Evolutionary conservation across 768 basidiomycete genomes (phyloP).

Genomic region (Lentinula aciculospora): DNA sequence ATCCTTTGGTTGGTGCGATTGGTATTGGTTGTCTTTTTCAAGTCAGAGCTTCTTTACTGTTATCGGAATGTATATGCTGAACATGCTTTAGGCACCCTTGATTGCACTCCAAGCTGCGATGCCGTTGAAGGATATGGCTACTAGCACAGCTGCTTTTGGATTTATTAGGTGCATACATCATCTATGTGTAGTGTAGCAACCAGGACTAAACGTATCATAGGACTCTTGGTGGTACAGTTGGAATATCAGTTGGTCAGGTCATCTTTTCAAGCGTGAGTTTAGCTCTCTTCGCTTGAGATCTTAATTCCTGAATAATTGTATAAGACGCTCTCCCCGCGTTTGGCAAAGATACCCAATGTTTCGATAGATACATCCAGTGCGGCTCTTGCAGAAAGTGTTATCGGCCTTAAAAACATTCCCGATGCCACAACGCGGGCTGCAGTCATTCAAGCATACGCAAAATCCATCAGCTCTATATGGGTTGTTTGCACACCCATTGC

Average conservation of each 20-base stretch:
- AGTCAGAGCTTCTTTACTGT: slow-evolving; percentile 47
- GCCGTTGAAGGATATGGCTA: slow-evolving; percentile 85
- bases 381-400: slow-evolving; percentile 40
- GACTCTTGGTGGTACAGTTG: slow-evolving; percentile 71
- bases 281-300: too few species aligned
- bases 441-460: slow-evolving; percentile 57
- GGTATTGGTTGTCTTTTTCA: slow-evolving; percentile 20
- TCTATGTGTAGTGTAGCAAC: neutral
- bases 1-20: slow-evolving; percentile 41
- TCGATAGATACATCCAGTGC: slow-evolving; percentile 35
- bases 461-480: slow-evolving; percentile 62
- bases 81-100: slow-evolving; percentile 37
- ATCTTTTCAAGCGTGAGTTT: slow-evolving; percentile 42
- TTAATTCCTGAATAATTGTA: neutral
- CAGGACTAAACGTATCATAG: slow-evolving; percentile 23
- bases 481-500: slow-evolving; percentile 54
- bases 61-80: slow-evolving; percentile 28
- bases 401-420: slow-evolving; percentile 36
- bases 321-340: slow-evolving; percentile 21
- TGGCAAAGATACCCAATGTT: slow-evolving; percentile 26
- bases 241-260: slow-evolving; percentile 68
- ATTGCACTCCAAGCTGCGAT: slow-evolving; percentile 81
- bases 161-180: slow-evolving; percentile 50
- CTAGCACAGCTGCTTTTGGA: slow-evolving; percentile 64
- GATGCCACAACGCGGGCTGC: slow-evolving; percentile 41